Base-by-base conservation (phyloP, 192 early-diverging fungal genomes). In the Coemansia sp. region DNA sequence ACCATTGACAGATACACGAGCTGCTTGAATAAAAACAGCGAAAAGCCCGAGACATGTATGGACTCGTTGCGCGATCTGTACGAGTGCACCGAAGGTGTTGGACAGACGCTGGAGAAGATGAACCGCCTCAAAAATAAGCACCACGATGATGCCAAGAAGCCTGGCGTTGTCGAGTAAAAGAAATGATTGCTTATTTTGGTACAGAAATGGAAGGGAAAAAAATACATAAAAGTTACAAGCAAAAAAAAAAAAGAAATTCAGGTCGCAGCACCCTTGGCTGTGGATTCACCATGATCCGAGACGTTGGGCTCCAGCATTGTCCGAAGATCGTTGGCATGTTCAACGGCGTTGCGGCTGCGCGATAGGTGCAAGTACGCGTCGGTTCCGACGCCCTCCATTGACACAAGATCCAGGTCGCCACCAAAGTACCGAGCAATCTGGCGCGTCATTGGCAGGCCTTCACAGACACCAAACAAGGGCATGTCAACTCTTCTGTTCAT, bases 301-400 rank as follows among this genome's bases (percentile, higher is more conserved):
- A 62, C 55, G 22, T 56, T 61, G 15, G 71, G 62, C 32, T 79
- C 71, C 29, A 79, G 64, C 59, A 79, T 43, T 32, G 71, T 71
- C 61, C 62, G 63, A 38, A 79, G 61, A 35, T 79, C 71, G 17
- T 69, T 55, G 0, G 71, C 63, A 41, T 69, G 68, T 41, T 76
- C 74, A 2, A 54, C 59, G 15, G 65, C 69, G 40, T 73, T 82
- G 61, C 67, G 63, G 57, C 71, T 67, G 62, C 74, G 71, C 45
- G 81, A 74, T 20, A 85, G 43, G 48, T 84, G 75, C 52, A 89
- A 63, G 62, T 84, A 89, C n/a, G 81, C 70, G 42, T 88, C 86
- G 0, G 85, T 86, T 0, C 88, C 87, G 35, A 84, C 82, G 11
- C 86, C 87, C 62, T 89, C 87, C 88, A 89, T 89, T 4, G 86